phyloP scores from a whole-genome alignment of 345 rosid species.

The Eucalyptus pauciflora region DNA sequence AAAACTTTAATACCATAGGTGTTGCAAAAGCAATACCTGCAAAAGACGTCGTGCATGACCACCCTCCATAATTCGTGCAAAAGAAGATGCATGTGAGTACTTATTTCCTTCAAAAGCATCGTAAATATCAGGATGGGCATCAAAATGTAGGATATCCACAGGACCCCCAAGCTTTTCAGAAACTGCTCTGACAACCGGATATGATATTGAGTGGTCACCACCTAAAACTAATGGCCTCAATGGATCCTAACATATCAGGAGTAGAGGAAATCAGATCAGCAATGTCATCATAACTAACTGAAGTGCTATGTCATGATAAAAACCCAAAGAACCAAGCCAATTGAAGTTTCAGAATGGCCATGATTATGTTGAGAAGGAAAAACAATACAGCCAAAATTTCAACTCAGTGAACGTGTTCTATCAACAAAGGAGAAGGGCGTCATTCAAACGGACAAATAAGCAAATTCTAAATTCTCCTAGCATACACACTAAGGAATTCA shows the following conservation, averaged over 20 bases:
- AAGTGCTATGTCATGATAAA: neutral
- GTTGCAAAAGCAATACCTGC: slow-evolving; percentile 40
- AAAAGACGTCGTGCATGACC: slow-evolving; percentile 83
- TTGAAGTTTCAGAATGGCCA: neutral
- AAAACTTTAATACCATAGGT: neutral
- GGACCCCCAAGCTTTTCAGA: slow-evolving; percentile 97
- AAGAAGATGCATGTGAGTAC: slow-evolving; percentile 96
- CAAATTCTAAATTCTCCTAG: neutral
- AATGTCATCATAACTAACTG: neutral
- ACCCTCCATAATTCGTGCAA: slow-evolving; percentile 99
- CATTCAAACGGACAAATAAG: neutral
- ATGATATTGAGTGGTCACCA: slow-evolving; percentile 94
- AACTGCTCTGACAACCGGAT: slow-evolving; percentile 87
- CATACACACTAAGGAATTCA: neutral
- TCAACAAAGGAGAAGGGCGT: neutral
- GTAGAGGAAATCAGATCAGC: neutral
- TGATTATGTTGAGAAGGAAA: neutral
- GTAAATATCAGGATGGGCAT: slow-evolving; percentile 99
- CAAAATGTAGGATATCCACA: slow-evolving; percentile 90
- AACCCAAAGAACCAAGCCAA: neutral
- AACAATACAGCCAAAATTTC: neutral
- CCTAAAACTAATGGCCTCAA: slow-evolving; percentile 85
- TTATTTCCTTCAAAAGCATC: slow-evolving; percentile 81
- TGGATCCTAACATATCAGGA: slow-evolving; percentile 40
- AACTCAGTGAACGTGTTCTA: neutral